A percentile compares a stretch with the other conserved stretches of the same genome.
phyloP scores from a whole-genome alignment of 108 stramenopile genomes.

The Nitzschia sp. region DNA sequence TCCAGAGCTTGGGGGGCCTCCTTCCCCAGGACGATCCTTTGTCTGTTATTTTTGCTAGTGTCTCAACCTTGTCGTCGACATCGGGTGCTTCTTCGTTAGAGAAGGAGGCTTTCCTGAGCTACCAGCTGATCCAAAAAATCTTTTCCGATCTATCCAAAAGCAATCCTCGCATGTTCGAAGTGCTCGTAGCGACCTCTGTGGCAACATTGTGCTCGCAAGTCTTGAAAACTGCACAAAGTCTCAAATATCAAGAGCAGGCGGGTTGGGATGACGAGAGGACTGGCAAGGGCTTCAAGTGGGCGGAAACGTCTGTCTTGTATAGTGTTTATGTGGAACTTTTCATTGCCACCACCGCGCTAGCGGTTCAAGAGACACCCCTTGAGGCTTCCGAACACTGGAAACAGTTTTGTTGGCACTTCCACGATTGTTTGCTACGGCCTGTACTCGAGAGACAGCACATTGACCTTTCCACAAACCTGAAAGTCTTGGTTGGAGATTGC shows the following conservation, averaged over 20 bases:
- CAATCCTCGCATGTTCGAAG: background rate
- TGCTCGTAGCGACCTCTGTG: background rate
- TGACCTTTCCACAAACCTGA: conserved; percentile 19
- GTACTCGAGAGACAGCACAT: conserved; percentile 15
- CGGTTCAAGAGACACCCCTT: conserved; percentile 20
- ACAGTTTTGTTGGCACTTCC: background rate
- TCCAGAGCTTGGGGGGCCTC: conserved; percentile 7
- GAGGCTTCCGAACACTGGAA: conserved; percentile 13
- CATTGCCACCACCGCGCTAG: conserved; percentile 19
- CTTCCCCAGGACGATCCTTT: background rate
- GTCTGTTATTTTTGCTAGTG: too few species aligned
- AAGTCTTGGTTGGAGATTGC: conserved; percentile 20
- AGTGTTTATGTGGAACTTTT: conserved; percentile 24
- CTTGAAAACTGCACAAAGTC: conserved; percentile 16
- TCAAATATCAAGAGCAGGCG: conserved; percentile 37
- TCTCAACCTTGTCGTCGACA: background rate
- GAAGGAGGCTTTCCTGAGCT: conserved; percentile 27
- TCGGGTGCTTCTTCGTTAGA: conserved; percentile 23
- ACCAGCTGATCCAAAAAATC: conserved; percentile 19
- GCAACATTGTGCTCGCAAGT: conserved; percentile 11
- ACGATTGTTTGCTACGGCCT: conserved; percentile 1
- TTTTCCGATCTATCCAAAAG: conserved; percentile 4
- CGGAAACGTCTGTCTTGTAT: conserved; percentile 22
- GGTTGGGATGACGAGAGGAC: background rate
- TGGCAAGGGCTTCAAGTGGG: background rate